Base-by-base conservation (phyloP, 805 yeast genomes). In the Candida anglica region DNA sequence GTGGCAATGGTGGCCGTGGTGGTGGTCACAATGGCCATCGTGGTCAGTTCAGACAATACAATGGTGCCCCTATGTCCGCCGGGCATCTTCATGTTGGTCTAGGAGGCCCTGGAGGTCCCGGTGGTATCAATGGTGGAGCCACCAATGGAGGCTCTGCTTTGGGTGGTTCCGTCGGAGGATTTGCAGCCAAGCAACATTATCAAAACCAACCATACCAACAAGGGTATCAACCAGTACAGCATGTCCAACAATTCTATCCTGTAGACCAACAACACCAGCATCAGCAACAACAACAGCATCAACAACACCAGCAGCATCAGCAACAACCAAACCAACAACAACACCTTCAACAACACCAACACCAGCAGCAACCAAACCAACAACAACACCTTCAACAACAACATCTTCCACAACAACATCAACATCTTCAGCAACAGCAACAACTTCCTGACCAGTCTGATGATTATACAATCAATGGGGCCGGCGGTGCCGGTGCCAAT, bases 271-370 rank as follows among this genome's bases (percentile, higher is more conserved):
- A 21, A 16, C 15, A 13, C 18, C 26, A 14, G 27, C 21, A 24
- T 19, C 23, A 20, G n/a, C 33, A 38, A 6, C 38, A 38, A 20
- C 15, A 30, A 21, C 28, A 33, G 30, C 5, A 21, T 15, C 23
- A 43, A 43, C 37, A 41, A 42, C 19, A 36, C 29, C 30, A 41
- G 41, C 47, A 39, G 47, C 43, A 34, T 17, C 20, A 21, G 23
- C 10, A 9, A 11, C 23, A 9, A 9, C 23, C 23, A 11, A 21
- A 11, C 23, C n/a, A 18, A 9, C 38, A 35, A 9, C 35, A 28
- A 15, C 36, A 30, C 14, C 33, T 23, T 15, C 20, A 44, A 39
- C 42, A 43, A 32, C 38, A 40, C 29, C 33, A 48, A 32, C 37
- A 40, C 29, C 33, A 47, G 36, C 18, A 41, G 39, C 20, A 42